Conservation (phyloP, 495 filamentous ascomycete species). For the Pseudomonodictys pantanalensis region DNA sequence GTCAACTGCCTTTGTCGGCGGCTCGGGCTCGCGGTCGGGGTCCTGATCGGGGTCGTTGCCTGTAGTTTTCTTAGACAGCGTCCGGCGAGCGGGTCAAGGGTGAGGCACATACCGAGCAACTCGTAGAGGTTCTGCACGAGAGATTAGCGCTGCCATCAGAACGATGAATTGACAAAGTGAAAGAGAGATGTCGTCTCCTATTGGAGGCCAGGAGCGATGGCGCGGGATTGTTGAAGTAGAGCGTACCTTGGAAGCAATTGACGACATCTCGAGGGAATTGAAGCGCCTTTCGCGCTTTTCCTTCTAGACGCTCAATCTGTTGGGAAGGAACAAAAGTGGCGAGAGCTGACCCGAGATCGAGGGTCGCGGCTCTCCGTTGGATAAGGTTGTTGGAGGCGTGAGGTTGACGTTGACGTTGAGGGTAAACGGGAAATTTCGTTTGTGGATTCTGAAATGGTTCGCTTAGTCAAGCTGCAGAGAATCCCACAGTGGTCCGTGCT, state of each 20-base stretch:
- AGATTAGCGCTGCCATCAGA: slow-evolving; percentile 10
- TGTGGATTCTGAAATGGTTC: slow-evolving; percentile 9
- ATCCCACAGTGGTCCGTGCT: not conserved
- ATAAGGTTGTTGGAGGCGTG: not conserved
- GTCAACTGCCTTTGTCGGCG: slow-evolving; percentile 82
- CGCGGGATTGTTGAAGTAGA: not conserved
- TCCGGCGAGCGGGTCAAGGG: not conserved
- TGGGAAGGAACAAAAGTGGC: not conserved
- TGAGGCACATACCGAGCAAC: slow-evolving; percentile 40
- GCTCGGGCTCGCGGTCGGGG: slow-evolving; percentile 68
- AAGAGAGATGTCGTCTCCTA: no score
- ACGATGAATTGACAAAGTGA: no score
- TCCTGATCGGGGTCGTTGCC: slow-evolving; percentile 90
- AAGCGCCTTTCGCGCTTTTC: slow-evolving; percentile 40
- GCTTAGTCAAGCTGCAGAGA: slow-evolving; percentile 13
- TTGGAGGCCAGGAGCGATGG: not conserved
- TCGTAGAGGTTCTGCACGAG: slow-evolving; percentile 44
- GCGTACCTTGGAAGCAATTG: slow-evolving; percentile 45
- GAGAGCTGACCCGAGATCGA: slow-evolving; percentile 32
- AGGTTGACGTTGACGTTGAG: slow-evolving; percentile 9
- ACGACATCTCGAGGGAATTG: slow-evolving; percentile 38
- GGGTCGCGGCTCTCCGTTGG: slow-evolving; percentile 30
- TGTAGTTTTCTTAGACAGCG: slow-evolving; percentile 35
- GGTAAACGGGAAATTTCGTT: slow-evolving; percentile 19
- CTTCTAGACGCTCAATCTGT: slow-evolving; percentile 35